Base-by-base conservation (phyloP, 495 filamentous ascomycete species). In the Aspergillus kassunensis region DNA sequence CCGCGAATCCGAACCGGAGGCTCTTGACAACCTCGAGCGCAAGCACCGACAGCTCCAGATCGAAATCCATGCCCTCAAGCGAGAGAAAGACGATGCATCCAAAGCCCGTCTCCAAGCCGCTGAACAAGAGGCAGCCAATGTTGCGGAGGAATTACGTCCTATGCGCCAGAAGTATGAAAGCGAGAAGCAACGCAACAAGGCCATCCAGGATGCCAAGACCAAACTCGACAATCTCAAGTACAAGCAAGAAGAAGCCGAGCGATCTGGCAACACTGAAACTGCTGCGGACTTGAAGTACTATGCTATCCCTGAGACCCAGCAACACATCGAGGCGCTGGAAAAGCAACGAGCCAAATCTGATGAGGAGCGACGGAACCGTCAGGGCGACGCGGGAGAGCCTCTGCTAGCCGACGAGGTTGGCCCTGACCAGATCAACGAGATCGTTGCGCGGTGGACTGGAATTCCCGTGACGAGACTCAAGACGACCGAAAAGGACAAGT, bases 401-500 rank as follows among this genome's bases (percentile, higher is more conserved):
- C 80, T 97, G 59, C 76, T 96, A 34, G 90, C 91, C 9, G 93
- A 98, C 66, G 78, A 93, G 6, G 93, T 98, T 47, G 95, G 95
- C 11, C 90, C 93, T 4, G 93, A 98, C 48, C 92, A 98, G 65
- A 98, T 98, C 79, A 97, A 98, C 70, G 93, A 98, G 65, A 97
- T 97, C 48, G 93, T 98, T 27, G 88, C 86, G 30, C 82, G 89
- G 20, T 96, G 90, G 90, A 97, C 95, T 9, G 93, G 93, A 55
- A 98, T 98, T 58, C 93, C 93, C 4, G 89, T 98, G 42, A 97
- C 89, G 3, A 79, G 92, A 39, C 83, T 98, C 16, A 91, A 86
- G 76, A 96, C 93, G 0, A 86, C 91, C 7, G 93, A 98, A 72
- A 97, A 96, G 70, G 93, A 98, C 60, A 97, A 97, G 75, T 76